Base-by-base conservation (phyloP, 2,329 filamentous ascomycete species). In the Endothia cerciana region DNA sequence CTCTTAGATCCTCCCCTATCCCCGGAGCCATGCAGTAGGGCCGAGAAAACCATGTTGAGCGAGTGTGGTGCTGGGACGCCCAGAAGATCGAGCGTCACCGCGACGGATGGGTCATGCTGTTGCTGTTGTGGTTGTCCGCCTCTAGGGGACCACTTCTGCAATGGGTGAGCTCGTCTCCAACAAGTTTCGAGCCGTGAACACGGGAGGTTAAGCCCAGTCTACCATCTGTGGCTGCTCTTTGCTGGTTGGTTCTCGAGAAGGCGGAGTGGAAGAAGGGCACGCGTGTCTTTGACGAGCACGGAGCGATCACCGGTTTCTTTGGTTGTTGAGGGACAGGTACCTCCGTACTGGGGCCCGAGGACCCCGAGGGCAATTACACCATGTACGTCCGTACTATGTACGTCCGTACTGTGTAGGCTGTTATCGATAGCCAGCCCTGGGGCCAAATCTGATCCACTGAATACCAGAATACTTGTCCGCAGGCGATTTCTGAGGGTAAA, bases 21-120 rank as follows among this genome's bases (percentile, higher is more conserved):
- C 74, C 73, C 75, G 70, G 80, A 77, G 67, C 78, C 74, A 69
- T 75, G 75, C 71, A 85, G 81, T 72, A 85, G 79, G 69, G 77
- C 80, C 68, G 80, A 78, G 70, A 85, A 79, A 65, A 81, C 81
- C 82, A 85, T 85, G 73, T 75, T 79, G 75, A 45, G 70, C 75
- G 75, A 75, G 67, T 77, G 76, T 77, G 79, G 71, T 71, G 61
- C 53, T n/a, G 51, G 38, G 41, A 43, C 49, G 60, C 38, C 15
- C 51, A 40, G 38, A 13, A 22, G 49, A 25, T 45, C 51, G 60
- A 63, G 61, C 61, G 53, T 58, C 53, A 63, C 61, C 51, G 61
- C 53, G 41, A 47, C 28, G 51, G 53, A 28, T 53, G 41, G 61
- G 11, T 56, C 61, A 63, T 63, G 61, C 30, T 63, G 61, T 55